Percentiles rank a stretch among this genome's conserved stretches.
Evolutionary conservation across 2,329 filamentous ascomycete genomes (phyloP).

Genomic region (Exserohilum rostratum): DNA sequence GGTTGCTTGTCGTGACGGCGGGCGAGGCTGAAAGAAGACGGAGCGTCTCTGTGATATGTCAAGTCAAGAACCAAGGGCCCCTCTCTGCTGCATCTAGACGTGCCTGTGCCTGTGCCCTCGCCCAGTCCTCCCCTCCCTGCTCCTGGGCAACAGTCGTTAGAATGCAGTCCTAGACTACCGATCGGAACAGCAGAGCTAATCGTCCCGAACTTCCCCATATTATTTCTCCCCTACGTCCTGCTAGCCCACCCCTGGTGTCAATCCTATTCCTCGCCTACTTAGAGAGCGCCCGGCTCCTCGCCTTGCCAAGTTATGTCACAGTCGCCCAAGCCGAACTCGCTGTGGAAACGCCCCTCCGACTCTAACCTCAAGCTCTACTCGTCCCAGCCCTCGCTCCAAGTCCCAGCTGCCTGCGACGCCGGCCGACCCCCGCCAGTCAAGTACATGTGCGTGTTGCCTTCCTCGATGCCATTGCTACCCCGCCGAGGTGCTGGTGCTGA

Average conservation of each 20-base stretch:
- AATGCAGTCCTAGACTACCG: slow-evolving; percentile 5
- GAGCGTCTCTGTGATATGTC: too few relatives aligned
- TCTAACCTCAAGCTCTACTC: slow-evolving; percentile 47
- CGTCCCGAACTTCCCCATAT: slow-evolving; percentile 21
- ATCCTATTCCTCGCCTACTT: slow-evolving; percentile 8
- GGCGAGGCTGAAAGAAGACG: too few relatives aligned
- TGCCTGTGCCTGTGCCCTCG: too few relatives aligned
- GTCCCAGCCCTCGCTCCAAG: slow-evolving; percentile 56
- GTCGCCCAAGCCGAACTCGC: slow-evolving; percentile 22
- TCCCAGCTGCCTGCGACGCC: slow-evolving; percentile 49
- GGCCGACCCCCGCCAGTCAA: slow-evolving; percentile 54
- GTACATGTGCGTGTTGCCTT: slow-evolving; percentile 53
- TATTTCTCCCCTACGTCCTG: slow-evolving; percentile 18
- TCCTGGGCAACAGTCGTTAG: not conserved
- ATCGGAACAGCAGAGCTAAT: slow-evolving; percentile 12
- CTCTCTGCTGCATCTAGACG: too few relatives aligned
- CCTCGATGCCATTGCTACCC: slow-evolving; percentile 23
- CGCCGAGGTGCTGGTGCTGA: slow-evolving; percentile 30
- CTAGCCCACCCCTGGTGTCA: slow-evolving; percentile 7
- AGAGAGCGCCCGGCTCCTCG: slow-evolving; percentile 6
- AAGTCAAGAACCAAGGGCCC: too few relatives aligned
- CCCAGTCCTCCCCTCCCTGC: not conserved
- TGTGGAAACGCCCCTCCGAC: slow-evolving; percentile 28
- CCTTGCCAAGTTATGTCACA: slow-evolving; percentile 21
- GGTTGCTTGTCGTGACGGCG: too few relatives aligned